These are phyloP conservation scores for Suhomyces terraborum DNA, from an alignment of 1,139 yeast genomes.

Conservation along the genomic window DNA sequence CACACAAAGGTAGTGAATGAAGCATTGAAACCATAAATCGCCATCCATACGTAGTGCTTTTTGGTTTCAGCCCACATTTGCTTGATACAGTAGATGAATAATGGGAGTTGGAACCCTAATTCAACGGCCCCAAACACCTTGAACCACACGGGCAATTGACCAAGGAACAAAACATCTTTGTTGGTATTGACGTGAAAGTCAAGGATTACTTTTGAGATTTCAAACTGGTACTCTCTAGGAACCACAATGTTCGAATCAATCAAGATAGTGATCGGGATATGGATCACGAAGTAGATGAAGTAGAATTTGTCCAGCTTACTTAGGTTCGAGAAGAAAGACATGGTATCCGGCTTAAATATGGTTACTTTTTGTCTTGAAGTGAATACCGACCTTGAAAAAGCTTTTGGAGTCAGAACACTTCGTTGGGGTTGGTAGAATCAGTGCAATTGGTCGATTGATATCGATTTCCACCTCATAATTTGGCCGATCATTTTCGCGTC, in stretches of 20 bases:
- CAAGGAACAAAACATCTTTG: slow-evolving; percentile 65
- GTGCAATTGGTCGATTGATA: too few species aligned
- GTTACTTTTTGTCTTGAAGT: too few species aligned
- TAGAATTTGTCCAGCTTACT: slow-evolving; percentile 26
- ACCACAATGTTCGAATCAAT: slow-evolving; percentile 75
- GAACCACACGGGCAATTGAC: slow-evolving; percentile 64
- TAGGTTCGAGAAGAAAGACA: slow-evolving; percentile 3
- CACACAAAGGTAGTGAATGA: slow-evolving; percentile 72
- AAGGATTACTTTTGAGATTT: slow-evolving; percentile 50
- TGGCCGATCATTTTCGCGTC: too few species aligned
- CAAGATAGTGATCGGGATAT: slow-evolving; percentile 71
- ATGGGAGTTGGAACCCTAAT: slow-evolving; percentile 72
- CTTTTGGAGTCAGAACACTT: too few species aligned
- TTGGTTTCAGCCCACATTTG: slow-evolving; percentile 21
- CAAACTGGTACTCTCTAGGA: slow-evolving; percentile 52
- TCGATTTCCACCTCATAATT: too few species aligned
- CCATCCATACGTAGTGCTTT: slow-evolving; percentile 49
- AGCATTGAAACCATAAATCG: slow-evolving; percentile 80
- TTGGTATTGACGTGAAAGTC: slow-evolving; percentile 62
- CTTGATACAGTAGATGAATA: slow-evolving; percentile 53
- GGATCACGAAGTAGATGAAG: slow-evolving; percentile 47
- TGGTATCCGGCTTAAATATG: too few species aligned
- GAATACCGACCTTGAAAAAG: too few species aligned
- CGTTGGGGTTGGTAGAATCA: too few species aligned
- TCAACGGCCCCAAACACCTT: slow-evolving; percentile 70